Conservation (phyloP, 495 filamentous ascomycete genomes). For the Penicillium canescens region DNA sequence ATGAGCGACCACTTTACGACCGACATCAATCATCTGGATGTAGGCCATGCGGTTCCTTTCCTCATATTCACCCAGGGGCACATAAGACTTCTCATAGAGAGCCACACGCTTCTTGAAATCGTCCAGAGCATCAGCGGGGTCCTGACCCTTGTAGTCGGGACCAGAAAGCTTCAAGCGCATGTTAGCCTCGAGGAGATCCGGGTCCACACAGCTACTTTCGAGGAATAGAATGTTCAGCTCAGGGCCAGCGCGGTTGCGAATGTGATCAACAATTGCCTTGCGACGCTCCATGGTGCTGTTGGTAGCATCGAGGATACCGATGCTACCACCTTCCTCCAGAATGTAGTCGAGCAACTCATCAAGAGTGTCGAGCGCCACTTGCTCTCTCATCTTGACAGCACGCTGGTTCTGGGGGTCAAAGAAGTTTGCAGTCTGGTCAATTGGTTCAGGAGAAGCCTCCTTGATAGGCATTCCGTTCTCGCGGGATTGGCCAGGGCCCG, state of each 20-base stretch:
- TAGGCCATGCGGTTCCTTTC: conserved; percentile 87
- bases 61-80: conserved; percentile 88
- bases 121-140: conserved; percentile 75
- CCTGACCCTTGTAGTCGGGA: conserved; percentile 92
- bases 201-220: conserved; percentile 88
- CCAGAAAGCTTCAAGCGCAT: conserved; percentile 98
- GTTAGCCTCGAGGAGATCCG: conserved; percentile 82
- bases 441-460: conserved; percentile 50
- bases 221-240: conserved; percentile 89
- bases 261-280: conserved; percentile 77
- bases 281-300: conserved; percentile 90
- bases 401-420: conserved; percentile 89
- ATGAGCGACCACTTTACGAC: conserved; percentile 86
- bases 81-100: conserved; percentile 90
- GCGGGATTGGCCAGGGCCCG: conserved; percentile 10
- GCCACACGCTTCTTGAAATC: conserved; percentile 95
- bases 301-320: conserved; percentile 98
- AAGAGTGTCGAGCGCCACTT: conserved; percentile 86
- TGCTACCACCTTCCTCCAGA: conserved; percentile 74
- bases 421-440: conserved; percentile 89
- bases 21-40: conserved; percentile 97
- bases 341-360: conserved; percentile 91
- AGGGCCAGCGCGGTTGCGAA: conserved; percentile 79
- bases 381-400: conserved; percentile 82
- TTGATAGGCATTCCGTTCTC: conserved; percentile 24